Evolutionary conservation across 2,329 filamentous ascomycete genomes (phyloP).

Genomic region (Ophiostoma quercus): DNA sequence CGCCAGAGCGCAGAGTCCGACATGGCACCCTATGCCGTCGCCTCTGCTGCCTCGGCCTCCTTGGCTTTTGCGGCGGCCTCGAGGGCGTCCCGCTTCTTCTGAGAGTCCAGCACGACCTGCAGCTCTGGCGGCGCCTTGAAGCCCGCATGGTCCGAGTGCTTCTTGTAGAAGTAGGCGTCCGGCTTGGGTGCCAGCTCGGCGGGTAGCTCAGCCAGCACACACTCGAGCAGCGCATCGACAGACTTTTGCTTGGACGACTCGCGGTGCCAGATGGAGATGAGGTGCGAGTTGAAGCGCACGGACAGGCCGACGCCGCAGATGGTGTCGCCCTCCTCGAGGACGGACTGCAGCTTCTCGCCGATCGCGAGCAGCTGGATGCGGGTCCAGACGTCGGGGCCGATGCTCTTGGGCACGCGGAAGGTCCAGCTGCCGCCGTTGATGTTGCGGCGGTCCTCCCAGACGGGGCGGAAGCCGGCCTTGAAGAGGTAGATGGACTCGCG

Average conservation of each 20-base stretch:
- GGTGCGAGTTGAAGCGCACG: conserved; percentile 80
- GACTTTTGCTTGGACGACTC: conserved; percentile 75
- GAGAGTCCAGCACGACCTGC: conserved; percentile 53
- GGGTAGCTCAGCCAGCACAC: conserved; percentile 68
- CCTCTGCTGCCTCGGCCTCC: neutral
- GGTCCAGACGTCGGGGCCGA: conserved; percentile 71
- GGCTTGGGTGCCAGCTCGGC: conserved; percentile 66
- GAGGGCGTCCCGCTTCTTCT: conserved; percentile 43
- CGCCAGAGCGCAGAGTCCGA: neutral
- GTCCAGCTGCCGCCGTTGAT: conserved; percentile 83
- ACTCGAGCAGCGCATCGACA: conserved; percentile 66
- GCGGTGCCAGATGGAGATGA: conserved; percentile 91
- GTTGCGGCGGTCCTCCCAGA: conserved; percentile 86
- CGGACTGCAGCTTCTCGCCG: conserved; percentile 72
- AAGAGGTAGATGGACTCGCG: conserved; percentile 75
- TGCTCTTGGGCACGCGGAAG: conserved; percentile 77
- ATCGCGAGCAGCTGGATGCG: conserved; percentile 76
- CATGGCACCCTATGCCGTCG: neutral
- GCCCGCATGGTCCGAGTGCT: conserved; percentile 79
- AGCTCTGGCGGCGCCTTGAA: conserved; percentile 63
- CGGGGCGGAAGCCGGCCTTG: conserved; percentile 68
- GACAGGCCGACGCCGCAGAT: conserved; percentile 85
- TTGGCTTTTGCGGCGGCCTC: conserved; percentile 23
- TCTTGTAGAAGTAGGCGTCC: conserved; percentile 78
- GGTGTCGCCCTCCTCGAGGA: conserved; percentile 68